phyloP scores from a whole-genome alignment of 257 asterid species.

The Solanum medicagineum region DNA sequence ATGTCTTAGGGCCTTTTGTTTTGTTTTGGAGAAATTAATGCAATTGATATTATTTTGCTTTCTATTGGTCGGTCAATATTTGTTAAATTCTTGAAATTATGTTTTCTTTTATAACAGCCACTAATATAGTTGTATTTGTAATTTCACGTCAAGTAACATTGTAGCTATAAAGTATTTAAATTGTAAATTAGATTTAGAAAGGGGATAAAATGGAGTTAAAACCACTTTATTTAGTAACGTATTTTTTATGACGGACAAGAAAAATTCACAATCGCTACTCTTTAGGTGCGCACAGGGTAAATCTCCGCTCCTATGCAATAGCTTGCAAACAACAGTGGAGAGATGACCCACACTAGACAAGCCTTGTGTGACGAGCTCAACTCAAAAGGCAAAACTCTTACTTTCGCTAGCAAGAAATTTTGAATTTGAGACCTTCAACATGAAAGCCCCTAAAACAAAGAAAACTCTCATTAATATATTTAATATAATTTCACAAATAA shows the following conservation, averaged over 20 bases:
- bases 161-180: background rate
- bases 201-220: background rate
- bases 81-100: background rate
- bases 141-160: background rate
- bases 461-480: background rate
- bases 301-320: no score
- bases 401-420: no score
- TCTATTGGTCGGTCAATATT: background rate
- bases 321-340: no score
- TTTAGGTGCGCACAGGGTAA: no score
- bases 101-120: background rate
- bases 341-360: no score
- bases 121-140: background rate
- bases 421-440: no score
- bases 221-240: no score
- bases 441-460: background rate
- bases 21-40: background rate
- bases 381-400: no score
- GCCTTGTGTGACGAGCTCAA: no score
- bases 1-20: background rate
- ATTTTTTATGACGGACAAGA: no score
- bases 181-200: background rate
- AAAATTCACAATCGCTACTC: no score
- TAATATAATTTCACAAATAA: no score
- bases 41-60: background rate